Conservation (phyloP, 176 grass and related monocot species). For the Oryza coarctata region DNA sequence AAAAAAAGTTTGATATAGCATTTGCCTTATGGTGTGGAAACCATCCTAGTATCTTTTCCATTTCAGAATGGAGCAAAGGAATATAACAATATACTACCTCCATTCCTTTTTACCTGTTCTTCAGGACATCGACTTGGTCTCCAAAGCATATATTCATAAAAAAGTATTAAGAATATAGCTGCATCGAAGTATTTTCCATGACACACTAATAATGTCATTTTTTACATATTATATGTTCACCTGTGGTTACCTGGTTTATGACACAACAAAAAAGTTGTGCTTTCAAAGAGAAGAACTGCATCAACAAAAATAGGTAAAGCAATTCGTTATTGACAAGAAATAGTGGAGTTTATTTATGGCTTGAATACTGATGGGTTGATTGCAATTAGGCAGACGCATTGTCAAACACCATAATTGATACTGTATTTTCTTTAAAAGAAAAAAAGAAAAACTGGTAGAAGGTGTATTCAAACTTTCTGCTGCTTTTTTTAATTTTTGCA, state of each 20-base stretch:
- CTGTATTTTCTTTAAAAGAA: neutral
- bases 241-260: neutral
- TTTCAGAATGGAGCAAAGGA: neutral
- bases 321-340: neutral
- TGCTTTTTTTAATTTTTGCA: neutral
- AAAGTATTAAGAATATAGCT: neutral
- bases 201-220: no score
- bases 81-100: neutral
- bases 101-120: neutral
- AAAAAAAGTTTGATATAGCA: neutral
- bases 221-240: no score
- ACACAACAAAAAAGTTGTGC: neutral
- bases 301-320: neutral
- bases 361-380: neutral
- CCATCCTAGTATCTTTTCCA: neutral
- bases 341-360: neutral
- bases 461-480: neutral
- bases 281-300: constrained; percentile 10
- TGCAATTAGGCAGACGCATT: neutral
- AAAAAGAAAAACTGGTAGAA: neutral
- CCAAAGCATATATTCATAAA: neutral
- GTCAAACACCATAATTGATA: neutral
- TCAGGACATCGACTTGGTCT: neutral
- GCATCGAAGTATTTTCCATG: no score
- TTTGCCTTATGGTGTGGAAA: neutral